Percentiles rank a stretch among this genome's conserved stretches.
Conservation (phyloP, 352 stramenopile genomes). For the Globisporangium barbulae region DNA sequence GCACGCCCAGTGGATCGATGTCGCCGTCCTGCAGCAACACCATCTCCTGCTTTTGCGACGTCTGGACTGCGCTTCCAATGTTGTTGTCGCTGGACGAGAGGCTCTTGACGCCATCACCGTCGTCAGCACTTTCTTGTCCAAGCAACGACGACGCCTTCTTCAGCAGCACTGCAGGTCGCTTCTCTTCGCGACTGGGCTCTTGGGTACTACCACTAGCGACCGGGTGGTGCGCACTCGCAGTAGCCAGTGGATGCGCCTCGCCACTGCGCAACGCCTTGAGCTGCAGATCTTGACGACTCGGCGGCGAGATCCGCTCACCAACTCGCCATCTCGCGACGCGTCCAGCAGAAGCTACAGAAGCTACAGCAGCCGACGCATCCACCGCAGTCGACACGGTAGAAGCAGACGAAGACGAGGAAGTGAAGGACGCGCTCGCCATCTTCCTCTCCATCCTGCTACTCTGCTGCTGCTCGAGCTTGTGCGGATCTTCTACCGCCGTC, state of each 20-base stretch:
- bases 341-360: background rate
- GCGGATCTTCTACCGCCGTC: constrained; percentile 9
- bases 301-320: constrained; percentile 27
- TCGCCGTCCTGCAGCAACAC: constrained; percentile 67
- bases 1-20: constrained; percentile 57
- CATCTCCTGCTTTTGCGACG: constrained; percentile 30
- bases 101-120: background rate
- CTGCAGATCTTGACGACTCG: constrained; percentile 24
- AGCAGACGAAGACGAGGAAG: background rate
- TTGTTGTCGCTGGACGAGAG: background rate
- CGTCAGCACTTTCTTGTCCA: background rate
- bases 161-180: background rate
- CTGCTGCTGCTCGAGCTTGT: constrained; percentile 4
- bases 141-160: constrained; percentile 3
- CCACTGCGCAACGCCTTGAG: constrained; percentile 20
- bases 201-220: background rate
- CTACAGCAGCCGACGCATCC: background rate
- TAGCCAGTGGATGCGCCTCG: constrained; percentile 46
- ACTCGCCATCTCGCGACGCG: constrained; percentile 37
- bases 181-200: constrained; percentile 4
- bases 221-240: too few relatives aligned
- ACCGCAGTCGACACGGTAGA: background rate
- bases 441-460: constrained; percentile 8
- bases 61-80: background rate
- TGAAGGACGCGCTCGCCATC: background rate